Percentiles rank a stretch among this genome's conserved stretches.
Conservation (phyloP, 441 rosid species). For the Aleurites moluccanus region DNA sequence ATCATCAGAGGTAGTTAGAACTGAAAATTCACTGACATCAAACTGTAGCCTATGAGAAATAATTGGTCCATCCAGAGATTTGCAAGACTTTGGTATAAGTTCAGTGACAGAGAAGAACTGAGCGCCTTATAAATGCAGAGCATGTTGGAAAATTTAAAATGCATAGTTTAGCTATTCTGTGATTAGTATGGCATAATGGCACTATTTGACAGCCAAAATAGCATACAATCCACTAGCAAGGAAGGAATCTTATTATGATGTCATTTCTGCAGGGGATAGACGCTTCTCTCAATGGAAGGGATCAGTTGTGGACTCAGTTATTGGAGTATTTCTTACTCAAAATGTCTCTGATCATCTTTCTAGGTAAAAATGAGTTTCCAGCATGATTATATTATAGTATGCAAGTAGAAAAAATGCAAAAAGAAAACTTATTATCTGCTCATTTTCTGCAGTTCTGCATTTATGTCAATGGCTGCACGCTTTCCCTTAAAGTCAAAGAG, state of each 20-base stretch:
- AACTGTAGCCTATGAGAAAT: not conserved
- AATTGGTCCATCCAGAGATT: not conserved
- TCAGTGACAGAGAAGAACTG: not conserved
- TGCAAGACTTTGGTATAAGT: not conserved
- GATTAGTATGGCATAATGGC: not conserved
- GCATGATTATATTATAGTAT: not conserved
- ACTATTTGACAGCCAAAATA: not conserved
- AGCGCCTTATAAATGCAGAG: not conserved
- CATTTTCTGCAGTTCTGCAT: slow-evolving; percentile 80
- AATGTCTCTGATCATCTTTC: slow-evolving; percentile 98
- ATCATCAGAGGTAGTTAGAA: not conserved
- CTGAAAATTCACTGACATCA: not conserved
- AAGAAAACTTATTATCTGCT: slow-evolving; percentile 21
- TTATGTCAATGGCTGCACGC: slow-evolving; percentile 84
- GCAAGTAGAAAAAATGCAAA: slow-evolving; percentile 1
- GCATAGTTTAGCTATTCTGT: not conserved
- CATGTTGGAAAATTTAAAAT: not conserved
- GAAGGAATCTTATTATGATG: not conserved
- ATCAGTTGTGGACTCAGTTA: slow-evolving; percentile 92
- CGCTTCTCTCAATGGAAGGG: slow-evolving; percentile 98
- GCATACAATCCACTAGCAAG: not conserved
- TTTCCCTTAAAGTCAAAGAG: slow-evolving; percentile 60
- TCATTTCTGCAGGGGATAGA: slow-evolving; percentile 73
- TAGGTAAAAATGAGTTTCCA: slow-evolving; percentile 51
- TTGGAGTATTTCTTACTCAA: slow-evolving; percentile 97